These are phyloP conservation scores for Neurospora intermedia DNA, from an alignment of 495 filamentous ascomycete genomes.

Conservation along the genomic window DNA sequence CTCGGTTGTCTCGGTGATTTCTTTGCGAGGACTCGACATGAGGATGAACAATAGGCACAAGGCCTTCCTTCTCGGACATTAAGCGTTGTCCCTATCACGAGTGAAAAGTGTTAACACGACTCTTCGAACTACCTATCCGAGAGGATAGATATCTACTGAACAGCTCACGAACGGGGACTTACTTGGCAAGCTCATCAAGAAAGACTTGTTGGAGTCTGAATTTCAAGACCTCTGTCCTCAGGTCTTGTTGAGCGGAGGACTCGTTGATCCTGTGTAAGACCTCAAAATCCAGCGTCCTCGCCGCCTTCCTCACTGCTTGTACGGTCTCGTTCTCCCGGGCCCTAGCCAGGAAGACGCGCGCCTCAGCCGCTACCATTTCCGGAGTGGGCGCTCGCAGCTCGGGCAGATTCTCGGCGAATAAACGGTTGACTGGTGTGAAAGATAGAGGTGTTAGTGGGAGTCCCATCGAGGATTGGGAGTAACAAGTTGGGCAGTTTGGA, in stretches of 20 bases:
- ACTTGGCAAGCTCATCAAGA: neutral
- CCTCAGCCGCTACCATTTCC: neutral
- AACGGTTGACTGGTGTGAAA: neutral
- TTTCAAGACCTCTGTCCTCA: neutral
- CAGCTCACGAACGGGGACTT: neutral
- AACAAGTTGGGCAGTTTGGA: neutral
- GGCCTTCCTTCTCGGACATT: no score
- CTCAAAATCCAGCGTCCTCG: neutral
- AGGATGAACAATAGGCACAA: no score
- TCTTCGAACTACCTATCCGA: accelerated
- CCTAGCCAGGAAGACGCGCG: neutral
- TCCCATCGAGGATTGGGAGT: neutral
- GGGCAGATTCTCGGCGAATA: neutral
- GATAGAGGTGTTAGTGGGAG: neutral
- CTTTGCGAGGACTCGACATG: no score
- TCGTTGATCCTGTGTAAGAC: neutral
- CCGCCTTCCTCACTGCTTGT: neutral
- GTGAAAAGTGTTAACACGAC: neutral
- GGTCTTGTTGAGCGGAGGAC: neutral
- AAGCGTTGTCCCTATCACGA: neutral
- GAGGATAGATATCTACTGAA: neutral
- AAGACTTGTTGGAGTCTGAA: neutral
- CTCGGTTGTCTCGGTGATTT: no score
- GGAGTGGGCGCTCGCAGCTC: neutral
- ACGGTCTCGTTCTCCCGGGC: neutral